Evolutionary conservation across 176 grass and related monocot genomes (phyloP).

Genomic region (Aegilops longissima): DNA sequence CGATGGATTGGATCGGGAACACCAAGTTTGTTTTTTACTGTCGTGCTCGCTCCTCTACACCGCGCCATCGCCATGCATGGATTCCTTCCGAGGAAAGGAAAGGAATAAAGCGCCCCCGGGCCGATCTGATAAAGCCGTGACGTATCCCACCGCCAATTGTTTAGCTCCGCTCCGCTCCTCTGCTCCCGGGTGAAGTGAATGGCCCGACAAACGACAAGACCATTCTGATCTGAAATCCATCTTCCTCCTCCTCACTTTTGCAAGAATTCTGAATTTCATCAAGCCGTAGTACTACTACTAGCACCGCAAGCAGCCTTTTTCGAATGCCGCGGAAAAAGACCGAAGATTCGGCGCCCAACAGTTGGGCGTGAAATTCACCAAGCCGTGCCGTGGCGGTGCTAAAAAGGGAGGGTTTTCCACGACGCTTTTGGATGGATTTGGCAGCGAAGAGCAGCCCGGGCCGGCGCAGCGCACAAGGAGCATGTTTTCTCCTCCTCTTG

Average conservation of each 20-base stretch:
- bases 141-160: slow-evolving; percentile 25
- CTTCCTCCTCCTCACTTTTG: too few species aligned
- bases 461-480: too few species aligned
- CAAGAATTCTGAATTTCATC: not conserved
- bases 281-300: not conserved
- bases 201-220: not conserved
- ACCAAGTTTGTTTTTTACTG: slow-evolving; percentile 42
- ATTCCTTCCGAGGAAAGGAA: slow-evolving; percentile 35
- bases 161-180: not conserved
- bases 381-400: not conserved
- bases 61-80: slow-evolving; percentile 4
- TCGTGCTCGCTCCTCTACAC: slow-evolving; percentile 29
- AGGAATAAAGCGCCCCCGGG: slow-evolving; percentile 32
- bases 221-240: not conserved
- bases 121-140: slow-evolving; percentile 60
- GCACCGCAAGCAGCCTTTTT: not conserved
- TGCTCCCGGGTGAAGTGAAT: not conserved
- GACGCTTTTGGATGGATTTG: not conserved
- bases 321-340: not conserved
- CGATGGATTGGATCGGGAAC: slow-evolving; percentile 37
- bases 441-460: too few species aligned
- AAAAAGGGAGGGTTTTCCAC: not conserved
- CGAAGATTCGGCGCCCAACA: not conserved
- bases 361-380: not conserved
- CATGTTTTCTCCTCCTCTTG: too few species aligned